Evolutionary conservation across 495 filamentous ascomycete species (phyloP).

Genomic region (Hypoxylon cercidicola): DNA sequence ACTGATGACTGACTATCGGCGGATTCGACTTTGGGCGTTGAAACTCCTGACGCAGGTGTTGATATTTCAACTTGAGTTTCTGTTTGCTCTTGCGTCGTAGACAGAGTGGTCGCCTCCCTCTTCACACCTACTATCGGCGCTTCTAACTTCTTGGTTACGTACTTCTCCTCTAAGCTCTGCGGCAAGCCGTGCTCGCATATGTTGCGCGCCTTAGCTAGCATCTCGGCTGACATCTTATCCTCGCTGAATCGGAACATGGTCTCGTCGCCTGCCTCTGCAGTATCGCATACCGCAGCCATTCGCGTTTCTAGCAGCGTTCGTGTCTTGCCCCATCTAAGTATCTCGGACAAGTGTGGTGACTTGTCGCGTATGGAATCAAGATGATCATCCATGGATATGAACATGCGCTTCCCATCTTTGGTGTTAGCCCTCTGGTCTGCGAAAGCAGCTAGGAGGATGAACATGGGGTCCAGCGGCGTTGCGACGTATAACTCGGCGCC

Average conservation of each 20-base stretch:
- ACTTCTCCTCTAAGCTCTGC: constrained; percentile 84
- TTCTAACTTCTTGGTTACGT: constrained; percentile 79
- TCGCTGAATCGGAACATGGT: constrained; percentile 80
- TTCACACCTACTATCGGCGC: constrained; percentile 74
- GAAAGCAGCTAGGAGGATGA: constrained; percentile 81
- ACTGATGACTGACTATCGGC: constrained; percentile 54
- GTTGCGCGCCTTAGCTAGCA: constrained; percentile 75
- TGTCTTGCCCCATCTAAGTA: constrained; percentile 60
- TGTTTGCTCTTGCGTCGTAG: constrained; percentile 40
- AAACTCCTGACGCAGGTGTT: constrained; percentile 47
- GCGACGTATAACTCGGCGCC: constrained; percentile 79
- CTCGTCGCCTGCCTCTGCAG: constrained; percentile 82
- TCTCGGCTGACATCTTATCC: constrained; percentile 71
- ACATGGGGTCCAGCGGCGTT: constrained; percentile 84
- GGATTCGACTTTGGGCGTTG: constrained; percentile 42
- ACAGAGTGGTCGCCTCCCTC: constrained; percentile 53
- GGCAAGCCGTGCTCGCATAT: constrained; percentile 76
- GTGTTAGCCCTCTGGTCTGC: constrained; percentile 35
- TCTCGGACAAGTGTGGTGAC: constrained; percentile 65
- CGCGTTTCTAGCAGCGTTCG: constrained; percentile 49
- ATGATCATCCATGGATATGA: constrained; percentile 82
- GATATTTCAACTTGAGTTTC: constrained; percentile 41
- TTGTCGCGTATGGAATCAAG: constrained; percentile 70
- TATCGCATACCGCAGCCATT: constrained; percentile 77
- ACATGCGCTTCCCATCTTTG: constrained; percentile 67